These are phyloP conservation scores for Vanrija sp. DNA, from an alignment of 1,284 basidiomycete genomes.

Conservation along the genomic window DNA sequence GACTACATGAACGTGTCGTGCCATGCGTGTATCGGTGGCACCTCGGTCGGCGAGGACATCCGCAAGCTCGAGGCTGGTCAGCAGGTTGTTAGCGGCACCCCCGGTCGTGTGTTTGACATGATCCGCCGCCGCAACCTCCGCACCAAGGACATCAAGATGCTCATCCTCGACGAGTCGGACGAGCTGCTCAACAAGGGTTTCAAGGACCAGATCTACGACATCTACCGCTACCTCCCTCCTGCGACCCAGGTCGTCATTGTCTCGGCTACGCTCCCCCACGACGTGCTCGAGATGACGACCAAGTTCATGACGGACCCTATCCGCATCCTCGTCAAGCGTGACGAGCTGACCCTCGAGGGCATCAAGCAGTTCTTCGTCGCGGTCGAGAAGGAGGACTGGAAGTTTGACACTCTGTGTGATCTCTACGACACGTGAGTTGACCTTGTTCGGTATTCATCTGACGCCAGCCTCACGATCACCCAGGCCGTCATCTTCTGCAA, in stretches of 20 bases:
- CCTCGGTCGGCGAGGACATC: constrained; percentile 96
- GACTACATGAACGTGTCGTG: constrained; percentile 99
- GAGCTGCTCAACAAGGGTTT: constrained; percentile 97
- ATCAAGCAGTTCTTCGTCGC: constrained; percentile 99
- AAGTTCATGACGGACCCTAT: constrained; percentile 99
- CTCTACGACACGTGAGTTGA: constrained; percentile 78
- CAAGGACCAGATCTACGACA: constrained; percentile 99
- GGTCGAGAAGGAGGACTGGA: constrained; percentile 99
- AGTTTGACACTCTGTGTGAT: constrained; percentile 98
- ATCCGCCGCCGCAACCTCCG: constrained; percentile 89
- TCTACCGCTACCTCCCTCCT: constrained; percentile 96
- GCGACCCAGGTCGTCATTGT: constrained; percentile 97
- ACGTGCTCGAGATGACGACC: constrained; percentile 98
- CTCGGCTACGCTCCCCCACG: constrained; percentile 92
- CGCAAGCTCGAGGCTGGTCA: constrained; percentile 97
- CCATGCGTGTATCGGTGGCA: constrained; percentile 98
- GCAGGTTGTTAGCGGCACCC: constrained; percentile 96
- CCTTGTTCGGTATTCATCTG: not conserved
- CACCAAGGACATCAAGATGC: constrained; percentile 99
- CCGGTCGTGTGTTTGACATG: constrained; percentile 99
- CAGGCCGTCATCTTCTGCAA: constrained; percentile 99
- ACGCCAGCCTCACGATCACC: constrained; percentile 76
- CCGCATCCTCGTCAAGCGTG: constrained; percentile 98
- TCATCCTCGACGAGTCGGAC: constrained; percentile 96
- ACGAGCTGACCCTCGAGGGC: constrained; percentile 97